Conservation (phyloP, 345 rosid genomes). For the Melaleuca alternifolia region DNA sequence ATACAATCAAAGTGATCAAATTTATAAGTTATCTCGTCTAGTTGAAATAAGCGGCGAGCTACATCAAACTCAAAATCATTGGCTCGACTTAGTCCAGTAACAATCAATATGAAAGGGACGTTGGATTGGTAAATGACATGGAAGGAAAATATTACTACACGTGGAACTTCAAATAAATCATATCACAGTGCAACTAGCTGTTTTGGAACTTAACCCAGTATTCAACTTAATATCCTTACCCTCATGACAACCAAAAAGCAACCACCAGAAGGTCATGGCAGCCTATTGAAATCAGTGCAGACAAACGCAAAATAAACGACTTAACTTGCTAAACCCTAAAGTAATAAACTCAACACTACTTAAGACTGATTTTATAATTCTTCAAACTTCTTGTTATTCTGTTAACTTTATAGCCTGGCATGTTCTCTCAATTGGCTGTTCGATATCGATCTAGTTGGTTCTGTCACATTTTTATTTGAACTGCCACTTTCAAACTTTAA, state of each 20-base stretch:
- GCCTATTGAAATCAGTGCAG: not conserved
- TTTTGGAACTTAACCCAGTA: not conserved
- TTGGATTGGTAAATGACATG: not conserved
- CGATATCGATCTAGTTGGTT: not conserved
- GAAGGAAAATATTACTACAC: not conserved
- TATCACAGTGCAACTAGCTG: not conserved
- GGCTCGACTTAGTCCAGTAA: not conserved
- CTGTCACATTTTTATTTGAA: not conserved
- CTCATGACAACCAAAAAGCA: not conserved
- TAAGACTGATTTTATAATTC: not conserved
- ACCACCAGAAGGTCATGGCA: not conserved
- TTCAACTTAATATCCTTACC: not conserved
- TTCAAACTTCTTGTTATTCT: not conserved
- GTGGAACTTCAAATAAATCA: not conserved
- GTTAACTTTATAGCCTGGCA: not conserved
- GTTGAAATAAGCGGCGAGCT: too few relatives aligned
- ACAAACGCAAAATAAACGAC: not conserved
- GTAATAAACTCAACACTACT: too few relatives aligned
- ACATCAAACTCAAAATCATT: too few relatives aligned
- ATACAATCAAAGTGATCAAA: too few relatives aligned
- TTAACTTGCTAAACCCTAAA: too few relatives aligned
- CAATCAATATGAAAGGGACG: not conserved
- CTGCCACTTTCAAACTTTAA: constrained; percentile 4
- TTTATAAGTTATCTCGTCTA: too few relatives aligned
- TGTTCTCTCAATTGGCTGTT: not conserved